A percentile compares a stretch with the other conserved stretches of the same genome.
Conservation (phyloP, 257 asterid genomes). For the Fraxinus pennsylvanica region DNA sequence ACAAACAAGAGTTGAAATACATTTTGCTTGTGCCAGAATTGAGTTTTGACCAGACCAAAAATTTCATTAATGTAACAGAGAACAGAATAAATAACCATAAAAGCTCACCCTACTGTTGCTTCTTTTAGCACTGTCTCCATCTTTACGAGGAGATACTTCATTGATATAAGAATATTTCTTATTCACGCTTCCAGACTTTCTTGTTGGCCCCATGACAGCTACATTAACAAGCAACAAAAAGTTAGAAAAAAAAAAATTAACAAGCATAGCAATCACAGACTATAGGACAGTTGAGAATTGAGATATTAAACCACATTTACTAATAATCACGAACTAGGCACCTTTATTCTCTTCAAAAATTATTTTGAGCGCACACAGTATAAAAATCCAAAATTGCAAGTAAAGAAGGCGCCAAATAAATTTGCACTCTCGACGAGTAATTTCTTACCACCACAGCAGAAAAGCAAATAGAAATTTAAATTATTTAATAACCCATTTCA, state of each 20-base stretch:
- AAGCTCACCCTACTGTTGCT: slow-evolving; percentile 63
- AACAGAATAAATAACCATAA: slow-evolving; percentile 13
- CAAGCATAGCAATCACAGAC: slow-evolving; percentile 5
- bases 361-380: slow-evolving; percentile 15
- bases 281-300: neutral
- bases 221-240: slow-evolving; percentile 32
- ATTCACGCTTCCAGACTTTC: slow-evolving; percentile 62
- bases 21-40: neutral
- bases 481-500: slow-evolving; percentile 13
- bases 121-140: slow-evolving; percentile 54
- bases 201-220: slow-evolving; percentile 67
- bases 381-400: slow-evolving; percentile 17
- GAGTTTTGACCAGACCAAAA: neutral
- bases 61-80: neutral
- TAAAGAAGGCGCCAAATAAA: slow-evolving; percentile 20
- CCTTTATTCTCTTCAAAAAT: slow-evolving; percentile 12
- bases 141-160: slow-evolving; percentile 69
- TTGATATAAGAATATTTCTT: slow-evolving; percentile 48
- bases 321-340: slow-evolving; percentile 9
- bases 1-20: neutral
- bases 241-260: neutral
- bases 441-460: slow-evolving; percentile 7
- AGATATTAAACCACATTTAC: slow-evolving; percentile 15
- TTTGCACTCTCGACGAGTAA: slow-evolving; percentile 1
- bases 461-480: neutral